phyloP scores from a whole-genome alignment of 192 early-diverging fungal genomes.

The Entomortierella parvispora region DNA sequence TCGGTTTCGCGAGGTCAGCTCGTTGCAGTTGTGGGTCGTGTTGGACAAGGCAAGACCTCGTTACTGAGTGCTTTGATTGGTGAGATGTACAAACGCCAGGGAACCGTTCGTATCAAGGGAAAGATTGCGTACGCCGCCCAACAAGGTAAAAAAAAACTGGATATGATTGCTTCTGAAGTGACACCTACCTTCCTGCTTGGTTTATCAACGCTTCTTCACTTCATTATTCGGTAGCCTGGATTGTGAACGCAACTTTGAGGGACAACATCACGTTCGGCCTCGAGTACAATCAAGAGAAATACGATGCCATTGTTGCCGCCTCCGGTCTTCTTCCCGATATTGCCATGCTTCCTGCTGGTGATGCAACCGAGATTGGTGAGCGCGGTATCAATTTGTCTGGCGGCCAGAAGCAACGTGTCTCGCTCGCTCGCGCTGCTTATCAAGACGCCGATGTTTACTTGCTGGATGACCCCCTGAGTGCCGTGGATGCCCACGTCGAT shows the following conservation, averaged over 20 bases:
- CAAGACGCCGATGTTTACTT: constrained; percentile 77
- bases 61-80: constrained; percentile 69
- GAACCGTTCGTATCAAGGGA: constrained; percentile 69
- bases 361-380: constrained; percentile 93
- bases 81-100: constrained; percentile 82
- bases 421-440: constrained; percentile 81
- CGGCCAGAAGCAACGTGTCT: constrained; percentile 84
- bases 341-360: constrained; percentile 83
- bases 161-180: too few relatives aligned
- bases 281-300: constrained; percentile 73
- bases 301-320: constrained; percentile 72
- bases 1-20: constrained; percentile 60
- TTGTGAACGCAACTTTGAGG: constrained; percentile 90
- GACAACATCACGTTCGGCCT: constrained; percentile 93
- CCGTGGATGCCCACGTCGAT: constrained; percentile 83
- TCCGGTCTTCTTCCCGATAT: constrained; percentile 88
- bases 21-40: constrained; percentile 84
- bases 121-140: constrained; percentile 68
- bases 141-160: too few relatives aligned
- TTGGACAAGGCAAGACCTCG: constrained; percentile 73
- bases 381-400: constrained; percentile 91
- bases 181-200: too few relatives aligned
- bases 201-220: too few relatives aligned
- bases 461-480: constrained; percentile 89
- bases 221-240: too few relatives aligned